Evolutionary conservation across 169 alveolate species (phyloP), one percentile per base, ranked within the genome.

Genomic region (Amoebophrya sp.): DNA sequence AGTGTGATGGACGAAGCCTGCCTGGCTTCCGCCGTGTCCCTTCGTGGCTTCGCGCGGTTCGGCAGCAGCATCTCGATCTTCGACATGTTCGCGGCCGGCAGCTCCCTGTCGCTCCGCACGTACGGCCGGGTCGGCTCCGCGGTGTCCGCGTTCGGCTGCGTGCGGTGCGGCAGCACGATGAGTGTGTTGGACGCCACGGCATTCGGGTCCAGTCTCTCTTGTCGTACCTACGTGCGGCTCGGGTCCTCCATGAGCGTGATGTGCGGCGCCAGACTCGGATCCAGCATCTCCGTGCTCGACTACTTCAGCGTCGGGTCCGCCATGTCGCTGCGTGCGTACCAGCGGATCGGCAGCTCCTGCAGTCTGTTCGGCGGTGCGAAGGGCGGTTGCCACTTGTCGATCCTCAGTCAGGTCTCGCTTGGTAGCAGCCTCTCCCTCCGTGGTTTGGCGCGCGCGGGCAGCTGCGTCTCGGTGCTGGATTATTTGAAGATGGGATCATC

Each of bases 31-130:
- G 25, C 91, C 25, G 77, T 89, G 25, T 89, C 91, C 2, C 66
- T 89, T 10, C 91, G 91, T 40, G 25, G 77, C 91, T 89, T 89
- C 54, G 91, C 91, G 0, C 40, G 91, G 54, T 41, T 89, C 54
- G 91, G 91, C 14, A 18, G 40, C 35, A 39, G 32, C 35, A 29
- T 40, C 66, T 40, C 77, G 1, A 39, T 41, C n/a, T 41, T 89
- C 33, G 91, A 89, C 33, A 89, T 40, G 91, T 39, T 39, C 54
- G 39, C n/a, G 66, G 18, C 39, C 54, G 91, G 91, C 66, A 89
- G 91, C 39, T 23, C 77, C 18, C 66, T 89, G 77, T 89, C 91
- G 33, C 53, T 39, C 40, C 47, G 91, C 39, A 89, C 35, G 40
- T 89, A 12, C 39, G 54, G 25, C 33, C 91, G 91, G n/a, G 40